These are phyloP conservation scores for Fraxinus baroniana DNA, from an alignment of 305 asterid genomes.

Conservation along the genomic window DNA sequence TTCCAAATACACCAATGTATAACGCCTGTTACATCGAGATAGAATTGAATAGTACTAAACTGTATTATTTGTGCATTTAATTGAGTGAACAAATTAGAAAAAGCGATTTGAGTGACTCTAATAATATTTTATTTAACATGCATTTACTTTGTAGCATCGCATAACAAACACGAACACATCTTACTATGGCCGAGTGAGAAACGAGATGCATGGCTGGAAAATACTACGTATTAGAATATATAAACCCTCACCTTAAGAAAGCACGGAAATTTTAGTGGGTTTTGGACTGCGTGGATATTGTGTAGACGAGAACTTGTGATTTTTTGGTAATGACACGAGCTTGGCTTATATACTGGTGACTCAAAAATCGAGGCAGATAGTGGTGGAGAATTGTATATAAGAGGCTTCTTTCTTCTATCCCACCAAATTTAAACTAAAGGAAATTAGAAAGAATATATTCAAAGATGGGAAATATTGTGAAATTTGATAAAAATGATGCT, in stretches of 20 bases:
- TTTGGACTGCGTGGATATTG: neutral
- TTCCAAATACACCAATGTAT: neutral
- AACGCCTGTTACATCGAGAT: neutral
- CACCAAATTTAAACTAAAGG: neutral
- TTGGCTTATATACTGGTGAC: slow-evolving; percentile 52
- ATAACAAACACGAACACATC: neutral
- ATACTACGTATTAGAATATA: neutral
- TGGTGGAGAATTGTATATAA: slow-evolving; percentile 10
- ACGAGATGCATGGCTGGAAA: neutral
- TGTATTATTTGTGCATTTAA: neutral
- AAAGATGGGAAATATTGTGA: slow-evolving; percentile 47
- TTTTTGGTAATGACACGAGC: slow-evolving; percentile 34
- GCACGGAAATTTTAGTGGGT: neutral
- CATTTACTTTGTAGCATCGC: neutral
- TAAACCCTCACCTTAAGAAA: slow-evolving; percentile 12
- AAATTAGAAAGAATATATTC: slow-evolving; percentile 36
- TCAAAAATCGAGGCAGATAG: slow-evolving; percentile 48
- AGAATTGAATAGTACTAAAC: neutral
- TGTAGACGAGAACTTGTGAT: slow-evolving; percentile 28
- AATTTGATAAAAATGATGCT: slow-evolving; percentile 68
- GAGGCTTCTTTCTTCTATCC: slow-evolving; percentile 28
- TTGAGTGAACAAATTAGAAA: neutral
- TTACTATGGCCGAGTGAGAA: neutral
- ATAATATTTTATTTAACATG: neutral
- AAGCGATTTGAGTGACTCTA: neutral